Conservation (phyloP, 73 alveolate species). For the Tetrahymena borealis region DNA sequence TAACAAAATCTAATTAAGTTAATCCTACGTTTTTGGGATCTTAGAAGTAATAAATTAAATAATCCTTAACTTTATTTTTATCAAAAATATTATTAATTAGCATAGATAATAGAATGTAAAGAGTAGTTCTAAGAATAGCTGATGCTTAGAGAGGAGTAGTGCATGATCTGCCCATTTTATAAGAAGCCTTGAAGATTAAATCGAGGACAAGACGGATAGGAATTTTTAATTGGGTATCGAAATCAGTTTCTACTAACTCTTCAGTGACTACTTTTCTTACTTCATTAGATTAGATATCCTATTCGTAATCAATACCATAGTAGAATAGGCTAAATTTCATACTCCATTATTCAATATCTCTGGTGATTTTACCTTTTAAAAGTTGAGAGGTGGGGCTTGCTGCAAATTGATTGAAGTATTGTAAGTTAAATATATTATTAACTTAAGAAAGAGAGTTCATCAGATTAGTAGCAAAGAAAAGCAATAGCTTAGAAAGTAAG, state of each 20-base stretch:
- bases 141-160: neutral
- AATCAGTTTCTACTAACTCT: neutral
- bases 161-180: neutral
- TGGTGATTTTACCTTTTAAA: neutral
- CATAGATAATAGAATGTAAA: neutral
- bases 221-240: neutral
- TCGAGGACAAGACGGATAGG: neutral
- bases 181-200: neutral
- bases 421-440: neutral
- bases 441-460: neutral
- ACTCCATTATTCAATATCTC: neutral
- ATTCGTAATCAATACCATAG: neutral
- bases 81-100: neutral
- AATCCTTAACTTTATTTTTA: neutral
- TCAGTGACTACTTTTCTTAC: neutral
- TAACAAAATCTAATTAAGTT: neutral
- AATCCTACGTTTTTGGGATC: neutral
- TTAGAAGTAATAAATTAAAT: neutral
- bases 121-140: neutral
- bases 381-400: neutral
- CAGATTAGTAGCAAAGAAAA: neutral
- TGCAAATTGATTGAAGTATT: neutral
- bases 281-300: neutral
- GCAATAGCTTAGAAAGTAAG: neutral
- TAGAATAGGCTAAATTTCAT: neutral